A percentile compares a stretch with the other conserved stretches of the same genome.
Conservation (phyloP, 2,329 filamentous ascomycete species). For the Didymosphaeria variabile region DNA sequence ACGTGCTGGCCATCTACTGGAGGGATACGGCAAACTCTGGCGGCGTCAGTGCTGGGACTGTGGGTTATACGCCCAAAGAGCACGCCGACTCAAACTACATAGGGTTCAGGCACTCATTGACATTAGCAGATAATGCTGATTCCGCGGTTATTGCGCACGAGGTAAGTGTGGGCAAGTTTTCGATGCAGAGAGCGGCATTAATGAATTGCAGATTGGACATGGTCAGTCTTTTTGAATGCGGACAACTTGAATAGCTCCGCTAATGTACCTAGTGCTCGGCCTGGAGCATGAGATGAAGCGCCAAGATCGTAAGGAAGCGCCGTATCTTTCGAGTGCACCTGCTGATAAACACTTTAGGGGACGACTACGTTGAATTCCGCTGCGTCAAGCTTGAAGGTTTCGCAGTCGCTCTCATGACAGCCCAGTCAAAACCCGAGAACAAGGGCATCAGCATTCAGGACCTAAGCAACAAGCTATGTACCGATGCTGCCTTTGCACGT, state of each 20-base stretch:
- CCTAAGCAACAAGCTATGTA: background rate
- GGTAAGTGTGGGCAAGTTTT: background rate
- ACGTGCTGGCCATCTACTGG: slow-evolving; percentile 3
- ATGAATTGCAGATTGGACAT: slow-evolving; percentile 2
- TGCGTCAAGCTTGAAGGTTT: background rate
- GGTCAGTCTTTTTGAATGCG: background rate
- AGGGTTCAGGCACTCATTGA: background rate
- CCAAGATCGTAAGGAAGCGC: background rate
- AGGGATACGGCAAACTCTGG: background rate
- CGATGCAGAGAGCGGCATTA: background rate
- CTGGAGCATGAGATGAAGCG: background rate
- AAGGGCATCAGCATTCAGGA: background rate
- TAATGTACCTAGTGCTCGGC: background rate
- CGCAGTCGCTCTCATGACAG: background rate
- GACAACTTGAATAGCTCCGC: background rate
- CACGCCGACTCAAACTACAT: background rate
- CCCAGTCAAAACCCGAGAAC: background rate
- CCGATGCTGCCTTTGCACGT: background rate
- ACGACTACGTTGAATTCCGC: slow-evolving; percentile 2
- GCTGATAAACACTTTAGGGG: background rate
- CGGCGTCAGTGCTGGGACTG: background rate
- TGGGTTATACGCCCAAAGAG: background rate
- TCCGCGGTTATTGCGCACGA: background rate
- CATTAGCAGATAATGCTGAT: background rate
- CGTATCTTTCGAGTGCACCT: background rate